Conservation (phyloP, 192 early-diverging fungal species). For the Coemansia umbellata region DNA sequence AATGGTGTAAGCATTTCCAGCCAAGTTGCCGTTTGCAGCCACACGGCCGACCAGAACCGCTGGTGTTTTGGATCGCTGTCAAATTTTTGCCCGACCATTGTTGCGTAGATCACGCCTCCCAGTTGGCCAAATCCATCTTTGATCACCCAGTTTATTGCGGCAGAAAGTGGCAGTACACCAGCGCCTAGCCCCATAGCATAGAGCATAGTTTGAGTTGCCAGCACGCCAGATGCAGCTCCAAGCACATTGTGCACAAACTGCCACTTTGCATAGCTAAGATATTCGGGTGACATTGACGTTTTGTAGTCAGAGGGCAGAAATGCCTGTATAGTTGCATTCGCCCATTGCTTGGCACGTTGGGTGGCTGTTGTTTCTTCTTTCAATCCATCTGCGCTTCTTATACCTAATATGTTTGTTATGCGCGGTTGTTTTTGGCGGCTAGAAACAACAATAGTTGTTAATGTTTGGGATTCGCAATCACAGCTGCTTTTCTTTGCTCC, state of each 20-base stretch:
- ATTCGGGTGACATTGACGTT: conserved; percentile 68
- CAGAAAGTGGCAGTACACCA: conserved; percentile 70
- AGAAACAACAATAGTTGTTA: too few relatives aligned
- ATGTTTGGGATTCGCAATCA: too few relatives aligned
- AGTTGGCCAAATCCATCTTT: conserved; percentile 87
- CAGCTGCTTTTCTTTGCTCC: too few relatives aligned
- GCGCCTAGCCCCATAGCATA: conserved; percentile 79
- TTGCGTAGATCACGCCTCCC: conserved; percentile 81
- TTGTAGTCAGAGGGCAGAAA: conserved; percentile 79
- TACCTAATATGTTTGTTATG: too few relatives aligned
- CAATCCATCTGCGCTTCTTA: too few relatives aligned
- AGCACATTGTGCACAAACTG: conserved; percentile 74
- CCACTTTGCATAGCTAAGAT: conserved; percentile 71
- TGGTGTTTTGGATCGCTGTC: conserved; percentile 81
- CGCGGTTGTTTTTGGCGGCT: too few relatives aligned
- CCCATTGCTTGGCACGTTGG: too few relatives aligned
- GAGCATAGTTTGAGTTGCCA: conserved; percentile 80
- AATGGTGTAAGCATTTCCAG: conserved; percentile 78
- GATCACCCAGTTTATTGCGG: conserved; percentile 87
- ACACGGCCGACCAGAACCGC: conserved; percentile 67
- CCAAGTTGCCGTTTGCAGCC: conserved; percentile 70
- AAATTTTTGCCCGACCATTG: conserved; percentile 67
- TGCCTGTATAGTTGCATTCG: conserved; percentile 10
- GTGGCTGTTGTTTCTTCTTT: too few relatives aligned
- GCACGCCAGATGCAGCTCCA: conserved; percentile 74